Evolutionary conservation across 352 stramenopile genomes (phyloP), one percentile per base, ranked within the genome.

Genomic region (Phytophthora citrophthora): DNA sequence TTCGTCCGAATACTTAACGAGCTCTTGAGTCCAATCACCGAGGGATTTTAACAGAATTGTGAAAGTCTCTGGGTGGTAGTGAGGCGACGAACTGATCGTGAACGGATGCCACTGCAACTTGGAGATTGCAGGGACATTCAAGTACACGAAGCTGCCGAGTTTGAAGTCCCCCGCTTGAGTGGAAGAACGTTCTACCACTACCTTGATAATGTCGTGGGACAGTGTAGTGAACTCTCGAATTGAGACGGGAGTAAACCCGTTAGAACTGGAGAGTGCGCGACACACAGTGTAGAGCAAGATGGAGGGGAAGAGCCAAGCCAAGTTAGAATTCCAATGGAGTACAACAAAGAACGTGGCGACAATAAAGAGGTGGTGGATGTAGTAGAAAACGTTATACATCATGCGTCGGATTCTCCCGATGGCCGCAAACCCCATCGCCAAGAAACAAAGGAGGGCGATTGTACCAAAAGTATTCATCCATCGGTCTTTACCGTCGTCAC

Each of bases 401-500:
- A 72, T 60, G 15, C 78, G 73, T 2, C 78, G 70, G 29, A 88
- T 36, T 43, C 43, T 79, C 3, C 73, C 49, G 5, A 83, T 61
- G 0, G 79, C 77, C 0, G 74, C 82, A 27, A 76, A 46, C 0
- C 64, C 72, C 45, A 88, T 81, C n/a, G 63, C 26, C 5, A 88
- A 46, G 47, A 88, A 81, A 36, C 31, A 48, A 1, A 82, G 24
- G 6, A 84, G 46, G 4, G 79, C 63, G 18, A 86, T 55, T 15
- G 63, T 18, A 8, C 79, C 76, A 45, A 86, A 86, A 15, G 79
- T 60, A 54, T 88, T 88, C 31, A 81, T 66, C 79, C 76, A 86
- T 4, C 54, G 48, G 15, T 76, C 45, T 2, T 74, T 50, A 31
- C 76, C 78, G 2, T 67, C 32, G 0, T 18, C 49, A n/a, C 50